Evolutionary conservation across 352 stramenopile species (phyloP), one percentile per base, ranked within the genome.

Genomic region (Pythium grandisporangium): DNA sequence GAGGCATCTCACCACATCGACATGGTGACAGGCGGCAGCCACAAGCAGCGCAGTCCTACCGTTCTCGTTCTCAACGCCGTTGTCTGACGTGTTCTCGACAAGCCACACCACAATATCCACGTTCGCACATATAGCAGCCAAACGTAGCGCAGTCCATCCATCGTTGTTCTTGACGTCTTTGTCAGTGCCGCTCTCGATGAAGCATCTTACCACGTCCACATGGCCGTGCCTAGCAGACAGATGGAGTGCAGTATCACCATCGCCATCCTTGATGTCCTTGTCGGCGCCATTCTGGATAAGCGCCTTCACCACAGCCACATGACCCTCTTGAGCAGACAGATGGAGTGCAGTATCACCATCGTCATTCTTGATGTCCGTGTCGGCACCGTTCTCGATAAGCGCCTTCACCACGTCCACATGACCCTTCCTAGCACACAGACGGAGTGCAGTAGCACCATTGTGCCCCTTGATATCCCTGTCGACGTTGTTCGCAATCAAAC

Each of bases 271-370:
- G n/a, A n/a, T n/a, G n/a, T n/a, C 47, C 11, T 48, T 30, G 13
- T 43, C 37, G n/a, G n/a, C n/a, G n/a, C n/a, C n/a, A n/a, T n/a
- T n/a, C n/a, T n/a, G n/a, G n/a, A n/a, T n/a, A 19, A 57, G 42
- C 46, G 43, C 51, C 24, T 20, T 27, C 21, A 51, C 23, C 49
- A 57, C 50, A 37, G 36, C 39, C 12, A 29, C 1, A 25, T 37
- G 30, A 36, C 24, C 38, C 0, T 36, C n/a, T 7, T 4, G 2
- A 45, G 38, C 50, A 53, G 42, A 42, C 8, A 20, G 8, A 1
- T 45, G 10, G 13, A 52, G 10, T n/a, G 50, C 19, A 37, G 50
- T 45, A 13, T 41, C 2, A 11, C 38, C 50, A 35, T 52, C 13
- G 0, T 48, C 42, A 40, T 35, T 17, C 17, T 49, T 32, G 20